Evolutionary conservation across 1,139 yeast genomes (phyloP), one percentile per base, ranked within the genome.

Genomic region (Magnusiomyces sp.): DNA sequence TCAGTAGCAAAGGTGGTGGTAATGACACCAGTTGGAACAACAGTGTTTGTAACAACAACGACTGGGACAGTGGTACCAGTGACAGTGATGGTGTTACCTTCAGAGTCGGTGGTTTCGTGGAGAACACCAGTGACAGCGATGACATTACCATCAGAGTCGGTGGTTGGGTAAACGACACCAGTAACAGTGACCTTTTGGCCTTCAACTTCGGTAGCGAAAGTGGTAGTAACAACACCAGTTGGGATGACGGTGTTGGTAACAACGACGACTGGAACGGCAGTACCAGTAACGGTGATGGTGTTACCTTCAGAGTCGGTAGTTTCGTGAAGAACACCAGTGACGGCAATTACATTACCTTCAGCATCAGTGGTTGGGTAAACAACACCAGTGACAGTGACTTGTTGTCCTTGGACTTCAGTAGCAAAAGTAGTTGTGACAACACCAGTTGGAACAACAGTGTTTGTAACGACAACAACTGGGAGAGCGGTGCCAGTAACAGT

Each of bases 271-370:
- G n/a, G n/a, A n/a, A n/a, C 46, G 33, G 20, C 19, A 17, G 36
- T 17, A 19, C 14, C 38, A 20, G 46, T 43, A 6, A 34, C 40
- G 3, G 46, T 43, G n/a, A 34, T 19, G 5, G 17, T 20, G 13
- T 43, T 40, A 13, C 46, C 46, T 2, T 43, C 20, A n/a, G 46
- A 43, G 20, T 43, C 23, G 2, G 46, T 43, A 31, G 46, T 43
- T 2, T 39, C n/a, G 11, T 34, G 6, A 13, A 43, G 33, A 27
- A 17, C 11, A 11, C 46, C 46, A 20, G 46, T 43, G 19, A 32
- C 37, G 19, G 36, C 13, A 13, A 19, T 29, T 13, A 36, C 14
- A 17, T 13, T 20, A 2, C 46, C 46, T 34, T 43, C 33, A n/a
- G 46, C 7, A 13, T 33, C 11, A 13, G 46, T 43, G 14, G 46